Evolutionary conservation across 2,329 filamentous ascomycete species (phyloP).

Genomic region (Colletotrichum scovillei): DNA sequence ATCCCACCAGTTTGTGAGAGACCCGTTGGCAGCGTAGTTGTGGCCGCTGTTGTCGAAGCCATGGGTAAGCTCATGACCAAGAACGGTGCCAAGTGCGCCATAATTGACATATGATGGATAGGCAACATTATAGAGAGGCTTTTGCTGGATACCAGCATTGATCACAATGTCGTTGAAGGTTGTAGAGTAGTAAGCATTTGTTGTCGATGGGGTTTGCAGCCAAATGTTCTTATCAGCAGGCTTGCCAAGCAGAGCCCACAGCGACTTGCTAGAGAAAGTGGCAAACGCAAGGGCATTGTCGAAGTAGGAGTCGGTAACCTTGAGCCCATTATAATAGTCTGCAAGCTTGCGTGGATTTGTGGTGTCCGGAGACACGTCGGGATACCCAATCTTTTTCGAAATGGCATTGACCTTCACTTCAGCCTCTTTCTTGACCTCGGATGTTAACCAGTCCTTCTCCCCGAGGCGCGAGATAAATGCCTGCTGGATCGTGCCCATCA

Average conservation of each 20-base stretch:
- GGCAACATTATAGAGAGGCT: slow-evolving; percentile 69
- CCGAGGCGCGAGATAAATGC: slow-evolving; percentile 71
- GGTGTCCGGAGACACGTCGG: slow-evolving; percentile 70
- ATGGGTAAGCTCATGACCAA: slow-evolving; percentile 77
- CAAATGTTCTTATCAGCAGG: slow-evolving; percentile 70
- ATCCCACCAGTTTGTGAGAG: slow-evolving; percentile 75
- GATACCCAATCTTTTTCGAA: slow-evolving; percentile 75
- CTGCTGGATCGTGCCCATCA: slow-evolving; percentile 78
- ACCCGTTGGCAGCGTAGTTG: slow-evolving; percentile 72
- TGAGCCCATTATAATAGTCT: slow-evolving; percentile 66
- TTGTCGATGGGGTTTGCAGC: slow-evolving; percentile 67
- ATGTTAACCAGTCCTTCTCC: slow-evolving; percentile 72
- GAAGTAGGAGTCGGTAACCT: slow-evolving; percentile 65
- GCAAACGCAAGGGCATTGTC: slow-evolving; percentile 64
- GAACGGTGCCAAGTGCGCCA: slow-evolving; percentile 73
- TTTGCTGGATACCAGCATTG: slow-evolving; percentile 75
- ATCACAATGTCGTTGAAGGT: slow-evolving; percentile 76
- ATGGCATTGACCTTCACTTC: slow-evolving; percentile 75
- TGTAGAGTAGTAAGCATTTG: slow-evolving; percentile 74
- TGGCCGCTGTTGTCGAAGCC: slow-evolving; percentile 75
- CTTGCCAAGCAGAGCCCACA: slow-evolving; percentile 69
- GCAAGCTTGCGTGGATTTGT: slow-evolving; percentile 66
- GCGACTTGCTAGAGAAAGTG: slow-evolving; percentile 56
- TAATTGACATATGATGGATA: slow-evolving; percentile 75
- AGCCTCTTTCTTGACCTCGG: slow-evolving; percentile 67